phyloP scores from a whole-genome alignment of 768 basidiomycete genomes.

The Vararia minispora region DNA sequence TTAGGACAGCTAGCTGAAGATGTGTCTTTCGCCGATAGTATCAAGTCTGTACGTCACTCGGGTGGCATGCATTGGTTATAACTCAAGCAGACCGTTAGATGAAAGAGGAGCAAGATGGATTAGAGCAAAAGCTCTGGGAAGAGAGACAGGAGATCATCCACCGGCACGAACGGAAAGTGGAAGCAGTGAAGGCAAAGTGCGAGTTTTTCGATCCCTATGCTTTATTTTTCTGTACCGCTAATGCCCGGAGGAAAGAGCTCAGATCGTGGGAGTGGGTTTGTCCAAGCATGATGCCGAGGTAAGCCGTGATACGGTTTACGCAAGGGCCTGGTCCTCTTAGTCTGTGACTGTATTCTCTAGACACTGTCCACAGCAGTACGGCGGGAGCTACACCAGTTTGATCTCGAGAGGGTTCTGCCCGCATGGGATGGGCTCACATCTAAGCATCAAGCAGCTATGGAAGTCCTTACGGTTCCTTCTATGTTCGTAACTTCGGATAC shows the following conservation, averaged over 20 bases:
- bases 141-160: constrained; percentile 51
- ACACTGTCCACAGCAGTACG: constrained; percentile 53
- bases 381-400: constrained; percentile 57
- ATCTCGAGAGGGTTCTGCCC: constrained; percentile 52
- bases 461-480: constrained; percentile 50
- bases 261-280: constrained; percentile 50
- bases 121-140: constrained; percentile 60
- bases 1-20: constrained; percentile 51
- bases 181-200: constrained; percentile 58
- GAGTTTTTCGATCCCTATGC: constrained; percentile 19
- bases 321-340: constrained; percentile 3
- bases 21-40: constrained; percentile 33
- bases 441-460: constrained; percentile 58
- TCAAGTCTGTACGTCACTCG: constrained; percentile 19
- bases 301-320: constrained; percentile 12
- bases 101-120: constrained; percentile 55
- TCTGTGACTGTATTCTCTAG: constrained; percentile 25
- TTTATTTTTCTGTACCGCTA: background rate
- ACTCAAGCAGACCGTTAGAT: constrained; percentile 45
- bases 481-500: constrained; percentile 50
- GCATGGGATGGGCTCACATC: constrained; percentile 71
- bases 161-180: constrained; percentile 64
- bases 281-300: constrained; percentile 65
- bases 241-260: constrained; percentile 36
- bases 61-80: background rate